Conservation (phyloP, 208 protist genomes). For the Naegleria fowleri region DNA sequence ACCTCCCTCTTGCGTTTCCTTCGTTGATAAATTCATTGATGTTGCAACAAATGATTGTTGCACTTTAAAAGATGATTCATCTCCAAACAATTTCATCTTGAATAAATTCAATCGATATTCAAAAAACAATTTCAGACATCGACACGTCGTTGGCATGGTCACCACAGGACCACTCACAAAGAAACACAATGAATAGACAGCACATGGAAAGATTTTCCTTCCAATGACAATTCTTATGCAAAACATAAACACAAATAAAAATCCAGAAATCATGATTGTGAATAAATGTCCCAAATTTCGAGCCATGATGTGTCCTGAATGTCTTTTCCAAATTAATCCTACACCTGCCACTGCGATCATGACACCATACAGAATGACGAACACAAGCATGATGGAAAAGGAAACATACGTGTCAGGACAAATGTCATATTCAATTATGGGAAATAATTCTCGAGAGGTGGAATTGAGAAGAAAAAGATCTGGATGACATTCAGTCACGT, state of each 20-base stretch:
- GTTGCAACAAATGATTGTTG: too few relatives aligned
- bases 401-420: background rate
- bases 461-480: background rate
- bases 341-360: background rate
- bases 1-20: too few relatives aligned
- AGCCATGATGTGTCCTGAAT: background rate
- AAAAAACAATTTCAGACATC: background rate
- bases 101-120: background rate
- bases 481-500: background rate
- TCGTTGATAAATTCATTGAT: too few relatives aligned
- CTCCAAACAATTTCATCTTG: background rate
- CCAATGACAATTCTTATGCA: background rate
- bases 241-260: background rate
- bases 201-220: background rate
- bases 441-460: background rate
- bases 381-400: background rate
- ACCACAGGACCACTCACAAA: background rate
- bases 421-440: background rate
- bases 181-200: background rate
- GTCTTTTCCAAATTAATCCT: background rate
- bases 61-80: too few relatives aligned
- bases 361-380: background rate
- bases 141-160: background rate
- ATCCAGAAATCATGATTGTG: background rate
- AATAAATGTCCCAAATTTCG: background rate